Evolutionary conservation across 2,329 filamentous ascomycete species (phyloP).

Genomic region (Cordyceps tenuipes): DNA sequence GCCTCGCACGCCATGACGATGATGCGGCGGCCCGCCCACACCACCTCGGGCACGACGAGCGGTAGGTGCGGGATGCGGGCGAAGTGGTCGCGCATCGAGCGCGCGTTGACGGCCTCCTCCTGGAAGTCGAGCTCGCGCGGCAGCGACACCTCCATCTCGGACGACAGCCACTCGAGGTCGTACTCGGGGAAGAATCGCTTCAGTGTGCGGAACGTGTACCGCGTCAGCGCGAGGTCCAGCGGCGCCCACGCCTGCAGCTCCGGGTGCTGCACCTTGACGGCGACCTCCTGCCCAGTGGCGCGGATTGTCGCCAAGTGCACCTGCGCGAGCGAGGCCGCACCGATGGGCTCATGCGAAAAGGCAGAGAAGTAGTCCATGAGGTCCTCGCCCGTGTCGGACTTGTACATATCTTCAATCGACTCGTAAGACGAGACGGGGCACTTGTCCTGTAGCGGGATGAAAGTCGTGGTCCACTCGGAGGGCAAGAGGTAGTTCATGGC

Average conservation of each 20-base stretch:
- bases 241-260: slow-evolving; percentile 81
- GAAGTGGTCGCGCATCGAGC: slow-evolving; percentile 73
- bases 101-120: slow-evolving; percentile 77
- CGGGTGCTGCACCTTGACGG: slow-evolving; percentile 95
- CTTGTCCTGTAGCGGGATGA: slow-evolving; percentile 90
- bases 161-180: slow-evolving; percentile 89
- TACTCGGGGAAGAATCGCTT: slow-evolving; percentile 95
- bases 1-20: slow-evolving; percentile 92
- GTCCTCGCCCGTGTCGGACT: slow-evolving; percentile 68
- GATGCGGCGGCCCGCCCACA: slow-evolving; percentile 83
- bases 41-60: slow-evolving; percentile 77
- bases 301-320: slow-evolving; percentile 83
- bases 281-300: slow-evolving; percentile 75
- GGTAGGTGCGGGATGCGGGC: slow-evolving; percentile 64
- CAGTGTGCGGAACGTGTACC: slow-evolving; percentile 80
- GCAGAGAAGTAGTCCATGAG: slow-evolving; percentile 79
- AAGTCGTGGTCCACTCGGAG: slow-evolving; percentile 87
- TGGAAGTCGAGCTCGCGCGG: slow-evolving; percentile 88
- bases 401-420: slow-evolving; percentile 81
- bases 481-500: slow-evolving; percentile 94
- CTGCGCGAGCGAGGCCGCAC: slow-evolving; percentile 88
- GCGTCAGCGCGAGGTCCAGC: slow-evolving; percentile 77
- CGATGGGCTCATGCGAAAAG: slow-evolving; percentile 73
- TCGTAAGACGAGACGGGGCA: slow-evolving; percentile 87
- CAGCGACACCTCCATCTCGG: slow-evolving; percentile 84